Base-by-base conservation (phyloP, 2,329 filamentous ascomycete genomes). In the Scortechinia acanthostroma region DNA sequence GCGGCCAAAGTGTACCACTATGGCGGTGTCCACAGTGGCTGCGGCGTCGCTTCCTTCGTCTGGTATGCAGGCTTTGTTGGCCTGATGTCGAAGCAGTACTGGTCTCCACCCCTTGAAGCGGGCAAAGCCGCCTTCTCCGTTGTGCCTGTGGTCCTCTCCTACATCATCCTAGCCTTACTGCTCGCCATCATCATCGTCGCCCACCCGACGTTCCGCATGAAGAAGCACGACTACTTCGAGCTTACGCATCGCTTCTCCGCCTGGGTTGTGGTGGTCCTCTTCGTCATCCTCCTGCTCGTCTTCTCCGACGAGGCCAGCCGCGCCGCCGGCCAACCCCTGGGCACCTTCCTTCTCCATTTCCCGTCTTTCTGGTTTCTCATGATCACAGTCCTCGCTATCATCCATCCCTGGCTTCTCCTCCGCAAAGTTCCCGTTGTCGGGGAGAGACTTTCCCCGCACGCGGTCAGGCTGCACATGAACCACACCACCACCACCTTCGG, bases 341-440 rank as follows among this genome's bases (percentile, higher is more conserved):
- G 54, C 4, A 10, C 47, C n/a, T 55, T 59, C 30, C 56, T 81
- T 6, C 43, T 74, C 49, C 47, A 55, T 15, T 69, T 69, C 5
- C 56, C 57, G 3, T 58, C 65, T 5, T 67, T 91, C 61, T 93
- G 86, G 83, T 76, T 86, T 54, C 68, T 91, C 16, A 53, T 77
- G 21, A 57, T 77, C 42, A 80, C 81, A 42, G 88, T 86, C 1
- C 54, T 71, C 33, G 75, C 83, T 51, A 73, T 91, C 50, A 68
- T 83, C 42, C 79, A 84, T 44, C 86, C 88, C 1, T 94, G 88
- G 87, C 58, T 85, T 2, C 74, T 77, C 47, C 76, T 93, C 21
- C 78, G 86, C 46, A 80, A 77, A 52, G 80, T 87, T 46, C 64
- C 68, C 6, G 83, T 91, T 49, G 66, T 74, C 17, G 69, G 82